Evolutionary conservation across 1,284 basidiomycete species (phyloP).

Genomic region (Xerocomus nothofagi): DNA sequence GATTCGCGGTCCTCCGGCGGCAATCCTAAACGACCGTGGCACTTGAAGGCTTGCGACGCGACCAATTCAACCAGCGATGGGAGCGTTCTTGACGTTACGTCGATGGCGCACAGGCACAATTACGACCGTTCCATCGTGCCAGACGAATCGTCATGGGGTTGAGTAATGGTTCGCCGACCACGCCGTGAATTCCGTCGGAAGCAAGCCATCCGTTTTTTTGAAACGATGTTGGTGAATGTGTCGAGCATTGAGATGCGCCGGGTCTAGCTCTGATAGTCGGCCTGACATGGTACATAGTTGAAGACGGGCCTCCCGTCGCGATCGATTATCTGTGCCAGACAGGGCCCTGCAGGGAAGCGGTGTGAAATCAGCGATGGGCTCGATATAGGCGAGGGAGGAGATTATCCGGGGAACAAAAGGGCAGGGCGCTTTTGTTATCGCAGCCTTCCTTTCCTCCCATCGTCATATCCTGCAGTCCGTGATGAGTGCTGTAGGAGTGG

Average conservation of each 20-base stretch:
- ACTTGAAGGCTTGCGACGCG: neutral
- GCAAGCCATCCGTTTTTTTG: no score
- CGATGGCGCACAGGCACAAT: neutral
- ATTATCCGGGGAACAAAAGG: conserved; percentile 31
- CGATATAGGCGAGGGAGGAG: conserved; percentile 30
- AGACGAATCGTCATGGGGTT: neutral
- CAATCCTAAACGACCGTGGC: conserved; percentile 4
- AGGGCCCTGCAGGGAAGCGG: conserved; percentile 6
- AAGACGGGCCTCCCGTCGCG: no score
- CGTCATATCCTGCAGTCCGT: conserved; percentile 10
- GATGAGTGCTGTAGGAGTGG: conserved; percentile 24
- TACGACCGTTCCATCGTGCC: neutral
- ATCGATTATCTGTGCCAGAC: conserved; percentile 4
- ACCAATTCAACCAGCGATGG: neutral
- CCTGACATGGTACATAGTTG: no score
- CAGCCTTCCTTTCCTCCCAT: conserved; percentile 13
- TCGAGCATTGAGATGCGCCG: no score
- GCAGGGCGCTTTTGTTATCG: conserved; percentile 4
- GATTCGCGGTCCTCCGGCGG: neutral
- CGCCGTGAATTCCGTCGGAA: no score
- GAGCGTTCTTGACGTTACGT: neutral
- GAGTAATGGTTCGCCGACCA: neutral
- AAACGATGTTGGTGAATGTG: no score
- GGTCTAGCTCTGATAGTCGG: no score
- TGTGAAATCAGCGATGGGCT: conserved; percentile 30